Percentiles rank a stretch among this genome's conserved stretches.
These are phyloP conservation scores for Areca catechu DNA, from an alignment of 176 grass and related monocot species.

Conservation along the genomic window DNA sequence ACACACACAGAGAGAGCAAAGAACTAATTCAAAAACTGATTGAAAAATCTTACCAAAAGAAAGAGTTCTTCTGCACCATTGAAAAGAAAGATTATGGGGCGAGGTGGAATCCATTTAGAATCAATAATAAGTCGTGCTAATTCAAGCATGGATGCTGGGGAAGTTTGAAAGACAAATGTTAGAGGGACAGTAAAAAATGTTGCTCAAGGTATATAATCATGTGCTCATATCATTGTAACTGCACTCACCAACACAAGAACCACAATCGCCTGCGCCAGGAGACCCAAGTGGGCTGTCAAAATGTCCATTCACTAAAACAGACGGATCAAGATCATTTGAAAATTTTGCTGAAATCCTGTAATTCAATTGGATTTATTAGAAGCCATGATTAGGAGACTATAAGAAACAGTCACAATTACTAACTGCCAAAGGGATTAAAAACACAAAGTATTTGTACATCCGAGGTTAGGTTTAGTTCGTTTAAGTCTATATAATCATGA, in stretches of 20 bases:
- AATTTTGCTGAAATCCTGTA: constrained; percentile 98
- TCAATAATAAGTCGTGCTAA: constrained; percentile 84
- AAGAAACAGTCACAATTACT: not conserved
- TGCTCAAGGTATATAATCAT: not conserved
- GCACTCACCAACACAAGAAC: constrained; percentile 94
- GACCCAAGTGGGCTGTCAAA: constrained; percentile 94
- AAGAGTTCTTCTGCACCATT: constrained; percentile 99
- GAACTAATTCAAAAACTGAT: not conserved
- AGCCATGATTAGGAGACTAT: not conserved
- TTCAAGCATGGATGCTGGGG: constrained; percentile 99
- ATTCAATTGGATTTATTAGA: constrained; percentile 56
- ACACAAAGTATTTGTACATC: too few species aligned
- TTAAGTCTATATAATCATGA: too few species aligned
- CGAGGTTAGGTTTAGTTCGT: too few species aligned
- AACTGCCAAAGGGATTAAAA: too few species aligned
- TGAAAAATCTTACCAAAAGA: constrained; percentile 70
- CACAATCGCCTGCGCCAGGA: constrained; percentile 89
- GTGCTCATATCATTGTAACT: constrained; percentile 8
- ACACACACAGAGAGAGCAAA: too few species aligned
- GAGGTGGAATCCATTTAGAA: constrained; percentile 82
- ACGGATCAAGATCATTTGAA: constrained; percentile 76
- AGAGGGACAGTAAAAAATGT: too few species aligned
- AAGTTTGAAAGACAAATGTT: constrained; percentile 1
- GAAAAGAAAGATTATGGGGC: constrained; percentile 91
- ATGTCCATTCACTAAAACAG: constrained; percentile 95